Evolutionary conservation across 257 asterid species (phyloP).

Genomic region (Handroanthus guayacan): DNA sequence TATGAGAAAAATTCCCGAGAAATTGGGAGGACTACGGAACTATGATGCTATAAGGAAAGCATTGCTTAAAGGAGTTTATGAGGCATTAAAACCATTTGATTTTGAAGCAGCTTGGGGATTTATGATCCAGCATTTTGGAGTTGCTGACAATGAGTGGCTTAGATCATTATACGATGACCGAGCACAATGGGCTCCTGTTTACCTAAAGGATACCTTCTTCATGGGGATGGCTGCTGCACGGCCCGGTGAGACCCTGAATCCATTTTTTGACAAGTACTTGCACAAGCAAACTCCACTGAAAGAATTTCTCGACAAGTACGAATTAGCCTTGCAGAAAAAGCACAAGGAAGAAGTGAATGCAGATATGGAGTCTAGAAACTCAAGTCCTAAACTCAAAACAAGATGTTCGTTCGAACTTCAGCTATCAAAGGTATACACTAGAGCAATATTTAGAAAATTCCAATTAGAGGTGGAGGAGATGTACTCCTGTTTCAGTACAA

Average conservation of each 20-base stretch:
- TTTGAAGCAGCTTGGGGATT: slow-evolving; percentile 82
- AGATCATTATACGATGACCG: slow-evolving; percentile 69
- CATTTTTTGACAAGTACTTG: slow-evolving; percentile 70
- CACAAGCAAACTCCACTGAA: slow-evolving; percentile 84
- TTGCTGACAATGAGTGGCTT: slow-evolving; percentile 80
- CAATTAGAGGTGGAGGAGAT: slow-evolving; percentile 87
- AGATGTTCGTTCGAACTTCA: slow-evolving; percentile 76
- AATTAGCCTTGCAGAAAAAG: slow-evolving; percentile 71
- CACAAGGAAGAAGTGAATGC: slow-evolving; percentile 75
- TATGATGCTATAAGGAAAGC: slow-evolving; percentile 53
- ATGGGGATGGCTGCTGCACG: slow-evolving; percentile 74
- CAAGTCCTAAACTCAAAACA: slow-evolving; percentile 64
- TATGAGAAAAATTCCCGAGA: slow-evolving; percentile 78
- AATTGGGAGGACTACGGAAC: slow-evolving; percentile 74
- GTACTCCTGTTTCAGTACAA: slow-evolving; percentile 85
- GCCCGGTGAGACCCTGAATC: slow-evolving; percentile 56
- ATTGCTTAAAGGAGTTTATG: slow-evolving; percentile 65
- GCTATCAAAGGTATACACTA: slow-evolving; percentile 66
- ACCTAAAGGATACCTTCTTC: slow-evolving; percentile 66
- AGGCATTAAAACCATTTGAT: slow-evolving; percentile 67
- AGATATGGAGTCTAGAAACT: slow-evolving; percentile 69
- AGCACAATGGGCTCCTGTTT: slow-evolving; percentile 77
- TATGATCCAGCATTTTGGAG: slow-evolving; percentile 71
- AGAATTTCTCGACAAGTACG: slow-evolving; percentile 88
- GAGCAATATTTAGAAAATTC: slow-evolving; percentile 64